Evolutionary conservation across 805 yeast species (phyloP), one percentile per base, ranked within the genome.

Genomic region (Alloascoidea hylecoeti): DNA sequence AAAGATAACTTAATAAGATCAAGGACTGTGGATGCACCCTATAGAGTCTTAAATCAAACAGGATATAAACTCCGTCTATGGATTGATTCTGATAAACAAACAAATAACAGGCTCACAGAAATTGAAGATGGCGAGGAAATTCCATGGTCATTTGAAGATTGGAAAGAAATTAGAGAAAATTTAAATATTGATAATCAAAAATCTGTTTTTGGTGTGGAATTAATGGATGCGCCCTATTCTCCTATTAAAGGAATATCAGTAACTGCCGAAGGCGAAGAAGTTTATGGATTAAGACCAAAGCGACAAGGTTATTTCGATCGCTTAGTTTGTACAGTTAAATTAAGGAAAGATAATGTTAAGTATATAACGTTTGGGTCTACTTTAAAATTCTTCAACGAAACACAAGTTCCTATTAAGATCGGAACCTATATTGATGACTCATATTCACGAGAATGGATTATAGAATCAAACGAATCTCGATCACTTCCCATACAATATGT

Each of bases 91-190:
- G 64, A 58, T 5, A 49, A 52, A 18, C 49, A 49, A 3, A 52
- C 55, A 2, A 51, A 45, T 13, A 9, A 34, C 18, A 49, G 19
- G 46, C 55, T 39, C 33, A 57, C 38, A 45, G 49, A 35, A 45
- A 58, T 55, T 35, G 55, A 60, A 32, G 64, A 74, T 38, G 70
- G 70, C 1, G 72, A 70, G 3, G 55, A 57, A 3, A 52, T 72
- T 3, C 79, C 83, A 1, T 92, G 97, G 96, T 76, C 86, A 33
- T 94, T 94, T 61, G 95, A 88, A 49, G 96, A 89, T 51, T 92
- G 97, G 96, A 67, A 83, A 43, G 67, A 68, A 18, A 70, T 86
- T 16, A 76, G 98, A 55, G 95, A 89, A 50, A 74, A 75, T 39
- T 60, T 88, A 40, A 77, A 72, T 43, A 71, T 79, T 3, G 79